Percentiles rank a stretch among this genome's conserved stretches.
phyloP scores from a whole-genome alignment of 257 asterid species.

The Solanum tarijense region DNA sequence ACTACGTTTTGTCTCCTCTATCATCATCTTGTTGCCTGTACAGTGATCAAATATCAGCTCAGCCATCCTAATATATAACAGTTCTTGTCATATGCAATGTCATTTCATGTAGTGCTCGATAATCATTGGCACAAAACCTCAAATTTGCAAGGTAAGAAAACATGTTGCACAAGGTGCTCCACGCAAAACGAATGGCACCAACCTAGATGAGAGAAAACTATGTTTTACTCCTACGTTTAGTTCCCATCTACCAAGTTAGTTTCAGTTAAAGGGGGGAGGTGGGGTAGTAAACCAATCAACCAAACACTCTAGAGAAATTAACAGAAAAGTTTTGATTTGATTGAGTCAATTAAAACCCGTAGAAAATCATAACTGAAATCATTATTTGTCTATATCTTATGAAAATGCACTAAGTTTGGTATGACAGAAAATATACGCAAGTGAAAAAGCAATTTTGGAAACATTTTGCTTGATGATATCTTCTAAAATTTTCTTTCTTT shows the following conservation, averaged over 20 bases:
- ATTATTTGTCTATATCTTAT: not conserved
- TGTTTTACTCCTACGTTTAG: not conserved
- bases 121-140: not conserved
- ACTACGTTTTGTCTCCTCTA: slow-evolving; percentile 96
- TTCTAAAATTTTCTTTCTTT: not conserved
- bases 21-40: slow-evolving; percentile 95
- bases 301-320: not conserved
- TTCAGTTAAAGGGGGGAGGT: not conserved
- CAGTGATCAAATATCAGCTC: not conserved
- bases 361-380: not conserved
- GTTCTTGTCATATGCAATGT: not conserved
- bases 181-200: not conserved
- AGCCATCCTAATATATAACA: not conserved
- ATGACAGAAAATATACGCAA: not conserved
- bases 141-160: not conserved
- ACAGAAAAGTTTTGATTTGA: not conserved
- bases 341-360: not conserved
- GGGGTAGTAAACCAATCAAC: not conserved
- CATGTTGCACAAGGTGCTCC: not conserved
- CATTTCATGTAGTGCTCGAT: not conserved
- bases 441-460: not conserved
- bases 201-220: not conserved
- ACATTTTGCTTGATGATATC: not conserved
- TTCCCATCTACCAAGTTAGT: not conserved
- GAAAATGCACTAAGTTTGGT: not conserved